A percentile compares a stretch with the other conserved stretches of the same genome.
Conservation (phyloP, 257 asterid species). For the Nicotiana undulata region DNA sequence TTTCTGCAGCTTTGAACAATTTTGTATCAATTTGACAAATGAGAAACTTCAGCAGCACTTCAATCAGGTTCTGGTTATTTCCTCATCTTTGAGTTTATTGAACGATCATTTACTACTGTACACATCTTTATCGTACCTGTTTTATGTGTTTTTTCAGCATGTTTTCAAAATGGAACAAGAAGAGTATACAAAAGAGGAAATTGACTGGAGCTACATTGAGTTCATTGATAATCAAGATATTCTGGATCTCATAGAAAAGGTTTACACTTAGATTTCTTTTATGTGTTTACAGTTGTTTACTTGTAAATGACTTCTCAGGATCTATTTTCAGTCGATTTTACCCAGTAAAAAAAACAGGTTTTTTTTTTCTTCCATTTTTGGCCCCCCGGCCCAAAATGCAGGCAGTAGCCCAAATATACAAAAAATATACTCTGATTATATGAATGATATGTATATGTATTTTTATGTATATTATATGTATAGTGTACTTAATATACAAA, state of each 20-base stretch:
- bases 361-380: too few relatives aligned
- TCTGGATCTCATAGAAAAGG: conserved; percentile 95
- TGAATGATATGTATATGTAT: too few relatives aligned
- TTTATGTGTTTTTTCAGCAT: conserved; percentile 49
- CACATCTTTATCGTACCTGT: conserved; percentile 10
- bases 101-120: background rate
- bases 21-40: conserved; percentile 96
- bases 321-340: background rate
- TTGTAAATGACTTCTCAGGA: background rate
- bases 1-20: conserved; percentile 81
- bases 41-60: conserved; percentile 99
- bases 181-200: conserved; percentile 96
- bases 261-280: conserved; percentile 5
- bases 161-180: conserved; percentile 99
- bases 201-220: conserved; percentile 98
- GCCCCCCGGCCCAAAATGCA: too few relatives aligned
- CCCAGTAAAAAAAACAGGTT: background rate
- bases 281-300: background rate
- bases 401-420: too few relatives aligned
- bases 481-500: too few relatives aligned
- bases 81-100: conserved; percentile 10
- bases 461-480: too few relatives aligned
- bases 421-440: too few relatives aligned
- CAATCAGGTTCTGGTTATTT: conserved; percentile 90
- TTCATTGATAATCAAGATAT: conserved; percentile 96